A percentile compares a stretch with the other conserved stretches of the same genome.
Evolutionary conservation across 73 alveolate species (phyloP).

Genomic region (Breviolum minutum): DNA sequence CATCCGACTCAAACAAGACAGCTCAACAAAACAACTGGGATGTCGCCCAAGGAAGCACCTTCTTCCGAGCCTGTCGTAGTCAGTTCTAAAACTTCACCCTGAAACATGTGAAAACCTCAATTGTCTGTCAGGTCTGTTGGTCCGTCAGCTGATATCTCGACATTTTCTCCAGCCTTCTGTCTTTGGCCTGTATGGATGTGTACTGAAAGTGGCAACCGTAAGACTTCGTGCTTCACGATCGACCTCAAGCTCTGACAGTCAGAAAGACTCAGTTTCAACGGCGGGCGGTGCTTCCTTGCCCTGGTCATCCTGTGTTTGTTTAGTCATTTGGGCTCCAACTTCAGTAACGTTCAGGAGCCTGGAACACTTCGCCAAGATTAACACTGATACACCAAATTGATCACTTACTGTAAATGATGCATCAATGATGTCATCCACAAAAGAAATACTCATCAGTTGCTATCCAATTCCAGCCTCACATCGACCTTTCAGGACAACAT

Average conservation of each 20-base stretch:
- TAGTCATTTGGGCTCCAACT: not conserved
- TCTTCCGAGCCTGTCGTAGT: conserved; percentile 30
- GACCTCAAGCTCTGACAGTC: conserved; percentile 18
- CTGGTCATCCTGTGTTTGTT: not conserved
- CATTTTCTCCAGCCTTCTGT: conserved; percentile 18
- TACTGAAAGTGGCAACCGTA: conserved; percentile 82
- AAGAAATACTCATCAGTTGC: not conserved
- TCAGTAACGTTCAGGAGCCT: conserved; percentile 47
- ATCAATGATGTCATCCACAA: no score
- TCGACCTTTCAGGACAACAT: not conserved
- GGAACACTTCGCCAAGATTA: not conserved
- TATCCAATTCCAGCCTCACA: conserved; percentile 23
- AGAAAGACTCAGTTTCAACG: not conserved
- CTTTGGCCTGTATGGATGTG: conserved; percentile 90
- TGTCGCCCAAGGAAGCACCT: conserved; percentile 70
- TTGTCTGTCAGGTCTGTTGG: not conserved
- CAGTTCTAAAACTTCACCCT: no score
- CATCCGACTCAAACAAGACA: not conserved
- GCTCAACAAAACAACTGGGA: conserved; percentile 69
- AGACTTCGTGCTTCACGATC: conserved; percentile 86
- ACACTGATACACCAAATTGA: not conserved
- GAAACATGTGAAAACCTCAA: no score
- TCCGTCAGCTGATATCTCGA: not conserved
- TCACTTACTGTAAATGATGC: not conserved
- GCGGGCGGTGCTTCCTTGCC: no score